Conservation (phyloP, 176 grass and related monocot genomes). For the Oryza meridionalis region DNA sequence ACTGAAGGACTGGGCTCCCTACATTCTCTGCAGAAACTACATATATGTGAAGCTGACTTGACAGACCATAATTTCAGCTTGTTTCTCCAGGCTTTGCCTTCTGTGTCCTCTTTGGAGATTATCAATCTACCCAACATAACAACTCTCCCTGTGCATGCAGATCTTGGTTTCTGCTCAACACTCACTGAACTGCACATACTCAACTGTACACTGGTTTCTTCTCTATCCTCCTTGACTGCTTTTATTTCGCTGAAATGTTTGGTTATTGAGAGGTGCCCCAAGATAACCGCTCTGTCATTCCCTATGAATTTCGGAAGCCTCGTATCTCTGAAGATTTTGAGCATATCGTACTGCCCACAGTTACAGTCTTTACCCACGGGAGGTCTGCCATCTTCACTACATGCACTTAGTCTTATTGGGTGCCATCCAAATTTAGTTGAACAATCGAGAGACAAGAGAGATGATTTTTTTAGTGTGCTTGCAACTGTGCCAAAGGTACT, state of each 20-base stretch:
- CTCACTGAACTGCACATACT: not conserved
- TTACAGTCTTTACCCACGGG: constrained; percentile 3
- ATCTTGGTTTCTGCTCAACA: not conserved
- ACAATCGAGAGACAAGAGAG: not conserved
- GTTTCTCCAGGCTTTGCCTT: constrained; percentile 9
- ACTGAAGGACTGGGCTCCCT: not conserved
- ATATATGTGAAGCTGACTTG: constrained; percentile 12
- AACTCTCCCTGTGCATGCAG: constrained; percentile 13
- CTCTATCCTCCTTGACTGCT: not conserved
- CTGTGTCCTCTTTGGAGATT: constrained; percentile 23
- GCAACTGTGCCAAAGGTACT: too few species aligned
- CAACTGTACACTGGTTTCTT: constrained; percentile 8
- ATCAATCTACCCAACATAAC: constrained; percentile 12
- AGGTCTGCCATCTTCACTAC: constrained; percentile 13
- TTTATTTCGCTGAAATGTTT: constrained; percentile 21
- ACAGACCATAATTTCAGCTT: not conserved
- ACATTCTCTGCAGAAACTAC: not conserved
- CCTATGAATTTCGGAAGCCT: constrained; percentile 12
- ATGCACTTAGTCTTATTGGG: constrained; percentile 14
- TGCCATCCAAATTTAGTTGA: constrained; percentile 17
- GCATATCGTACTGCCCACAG: constrained; percentile 23
- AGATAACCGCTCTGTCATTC: constrained; percentile 13
- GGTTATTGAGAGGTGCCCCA: constrained; percentile 33
- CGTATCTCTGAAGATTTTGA: constrained; percentile 18
- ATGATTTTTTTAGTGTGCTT: not conserved